Evolutionary conservation across 2,329 filamentous ascomycete genomes (phyloP), one percentile per base, ranked within the genome.

Genomic region (Trichoderma sp.): DNA sequence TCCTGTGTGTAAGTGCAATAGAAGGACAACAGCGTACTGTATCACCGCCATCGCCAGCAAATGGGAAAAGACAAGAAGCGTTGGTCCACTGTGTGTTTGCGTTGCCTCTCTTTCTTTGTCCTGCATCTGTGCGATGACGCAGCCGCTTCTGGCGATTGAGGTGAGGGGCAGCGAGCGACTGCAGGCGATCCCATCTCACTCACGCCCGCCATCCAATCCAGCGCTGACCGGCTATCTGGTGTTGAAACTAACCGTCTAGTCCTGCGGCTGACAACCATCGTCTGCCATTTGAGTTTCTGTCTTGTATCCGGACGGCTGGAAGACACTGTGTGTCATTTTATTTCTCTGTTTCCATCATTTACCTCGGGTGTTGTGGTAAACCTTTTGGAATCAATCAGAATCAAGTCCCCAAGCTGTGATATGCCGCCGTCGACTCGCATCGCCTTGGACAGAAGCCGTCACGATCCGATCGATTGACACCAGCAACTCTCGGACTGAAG

Each of bases 91-190:
- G 11, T 53, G 8, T 53, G 47, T 53, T 53, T 53, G 47, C 21
- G 43, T 43, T 43, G 39, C 39, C 15, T 43, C 39, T 39, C 15
- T 5, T 15, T 53, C 47, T 53, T 53, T n/a, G 18, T 30, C 61
- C 12, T 47, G 21, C 36, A n/a, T 64, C 53, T 68, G 65, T 57
- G 65, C 53, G 34, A 68, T 58, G 65, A 58, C 65, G 65, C 65
- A 67, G 57, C 57, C 57, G 32, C 21, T 28, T n/a, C n/a, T 7
- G 12, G 39, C 39, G 39, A 39, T 18, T 39, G 36, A 39, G 32
- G 34, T 21, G 51, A 67, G 53, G 64, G 64, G 65, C 53, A 43
- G 21, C 60, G 34, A 36, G 34, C 14, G 14, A 14, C 6, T 24
- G 58, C 30, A 61, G 43, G 43, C 43, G n/a, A 51, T n/a, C 15